Conservation (phyloP, 257 asterid genomes). For the Solanum ossicruentum region DNA sequence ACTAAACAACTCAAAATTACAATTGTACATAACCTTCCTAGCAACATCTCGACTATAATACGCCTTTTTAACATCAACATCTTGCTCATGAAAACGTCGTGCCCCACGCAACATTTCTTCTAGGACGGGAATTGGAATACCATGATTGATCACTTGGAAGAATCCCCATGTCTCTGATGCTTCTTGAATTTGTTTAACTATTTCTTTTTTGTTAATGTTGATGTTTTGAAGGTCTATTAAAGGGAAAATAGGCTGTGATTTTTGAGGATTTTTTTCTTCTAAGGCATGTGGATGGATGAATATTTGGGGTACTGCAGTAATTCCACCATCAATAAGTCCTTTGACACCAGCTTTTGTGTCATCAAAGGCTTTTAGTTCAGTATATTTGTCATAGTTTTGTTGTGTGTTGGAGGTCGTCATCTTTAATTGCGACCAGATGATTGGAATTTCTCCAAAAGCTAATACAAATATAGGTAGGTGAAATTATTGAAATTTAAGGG, state of each 20-base stretch:
- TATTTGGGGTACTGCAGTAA: conserved; percentile 26
- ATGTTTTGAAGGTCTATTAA: conserved; percentile 32
- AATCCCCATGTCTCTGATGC: conserved; percentile 46
- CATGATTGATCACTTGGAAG: conserved; percentile 47
- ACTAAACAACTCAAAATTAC: conserved; percentile 39
- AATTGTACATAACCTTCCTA: conserved; percentile 28
- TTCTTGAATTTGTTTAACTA: conserved; percentile 6
- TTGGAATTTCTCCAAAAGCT: neutral
- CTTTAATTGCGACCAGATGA: neutral
- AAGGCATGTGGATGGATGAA: conserved; percentile 15
- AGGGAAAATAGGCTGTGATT: conserved; percentile 19
- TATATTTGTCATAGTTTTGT: conserved; percentile 15
- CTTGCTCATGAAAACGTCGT: conserved; percentile 45
- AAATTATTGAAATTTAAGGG: too few species aligned
- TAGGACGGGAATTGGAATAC: conserved; percentile 2
- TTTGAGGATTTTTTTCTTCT: neutral
- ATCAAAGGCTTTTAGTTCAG: conserved; percentile 40
- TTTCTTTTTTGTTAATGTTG: neutral
- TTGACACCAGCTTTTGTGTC: conserved; percentile 51
- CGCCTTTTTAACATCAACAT: conserved; percentile 21
- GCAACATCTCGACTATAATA: conserved; percentile 41
- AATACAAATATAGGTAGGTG: too few species aligned
- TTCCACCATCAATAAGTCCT: conserved; percentile 45
- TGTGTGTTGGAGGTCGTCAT: conserved; percentile 3
- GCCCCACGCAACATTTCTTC: conserved; percentile 38